These are phyloP conservation scores for Cytospora mali DNA, from an alignment of 2,329 filamentous ascomycete genomes.

Conservation along the genomic window DNA sequence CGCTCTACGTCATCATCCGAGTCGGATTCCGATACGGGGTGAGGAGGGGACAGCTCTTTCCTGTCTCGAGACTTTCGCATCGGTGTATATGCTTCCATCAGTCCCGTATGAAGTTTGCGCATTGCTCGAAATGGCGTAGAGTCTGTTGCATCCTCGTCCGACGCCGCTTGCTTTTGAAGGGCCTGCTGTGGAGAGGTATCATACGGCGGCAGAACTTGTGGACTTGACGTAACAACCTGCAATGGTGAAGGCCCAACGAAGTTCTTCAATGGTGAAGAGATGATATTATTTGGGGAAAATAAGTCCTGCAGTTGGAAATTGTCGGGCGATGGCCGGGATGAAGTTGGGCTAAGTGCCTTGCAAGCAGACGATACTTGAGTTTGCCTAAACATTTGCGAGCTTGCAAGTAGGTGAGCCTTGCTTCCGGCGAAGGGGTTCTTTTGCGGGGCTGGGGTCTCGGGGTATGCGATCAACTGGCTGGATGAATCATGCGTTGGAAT, in stretches of 20 bases:
- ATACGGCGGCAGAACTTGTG: slow-evolving; percentile 32
- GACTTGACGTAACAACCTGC: slow-evolving; percentile 45
- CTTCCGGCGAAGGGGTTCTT: slow-evolving; percentile 52
- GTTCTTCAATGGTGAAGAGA: slow-evolving; percentile 54
- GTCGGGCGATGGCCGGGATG: slow-evolving; percentile 58
- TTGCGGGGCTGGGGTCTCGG: slow-evolving; percentile 54
- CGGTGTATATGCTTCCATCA: slow-evolving; percentile 47
- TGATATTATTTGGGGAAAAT: slow-evolving; percentile 48
- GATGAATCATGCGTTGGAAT: slow-evolving; percentile 21
- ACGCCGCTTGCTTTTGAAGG: slow-evolving; percentile 24
- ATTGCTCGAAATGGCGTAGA: slow-evolving; percentile 1
- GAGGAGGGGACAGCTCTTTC: slow-evolving; percentile 28
- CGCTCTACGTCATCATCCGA: slow-evolving; percentile 35
- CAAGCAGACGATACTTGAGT: slow-evolving; percentile 58
- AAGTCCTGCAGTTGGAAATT: slow-evolving; percentile 44
- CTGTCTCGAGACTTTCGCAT: slow-evolving; percentile 51
- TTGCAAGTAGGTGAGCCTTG: slow-evolving; percentile 40
- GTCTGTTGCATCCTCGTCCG: neutral
- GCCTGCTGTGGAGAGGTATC: slow-evolving; percentile 23
- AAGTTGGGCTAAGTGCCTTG: slow-evolving; percentile 57
- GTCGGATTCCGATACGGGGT: slow-evolving; percentile 16
- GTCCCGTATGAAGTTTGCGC: slow-evolving; percentile 31
- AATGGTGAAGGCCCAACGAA: slow-evolving; percentile 52
- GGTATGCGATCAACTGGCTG: slow-evolving; percentile 25
- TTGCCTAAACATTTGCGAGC: slow-evolving; percentile 57